A percentile compares a stretch with the other conserved stretches of the same genome.
phyloP scores from a whole-genome alignment of 148 eudicot species.

The Fallopia convolvulus region DNA sequence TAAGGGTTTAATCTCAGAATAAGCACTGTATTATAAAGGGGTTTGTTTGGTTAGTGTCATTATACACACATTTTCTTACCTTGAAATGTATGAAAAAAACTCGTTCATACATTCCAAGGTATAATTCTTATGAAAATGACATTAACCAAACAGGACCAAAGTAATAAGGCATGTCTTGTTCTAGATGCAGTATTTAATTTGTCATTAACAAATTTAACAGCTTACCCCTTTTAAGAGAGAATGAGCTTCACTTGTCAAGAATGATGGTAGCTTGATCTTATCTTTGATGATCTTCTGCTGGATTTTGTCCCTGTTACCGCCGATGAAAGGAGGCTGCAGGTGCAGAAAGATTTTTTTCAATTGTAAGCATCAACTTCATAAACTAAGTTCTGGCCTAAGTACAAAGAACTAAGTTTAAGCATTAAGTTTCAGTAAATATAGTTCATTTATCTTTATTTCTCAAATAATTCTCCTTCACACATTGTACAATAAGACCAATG shows the following conservation, averaged over 20 bases:
- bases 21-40: neutral
- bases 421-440: neutral
- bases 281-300: slow-evolving; percentile 82
- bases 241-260: slow-evolving; percentile 79
- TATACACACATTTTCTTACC: too few relatives aligned
- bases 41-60: too few relatives aligned
- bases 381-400: neutral
- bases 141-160: too few relatives aligned
- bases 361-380: neutral
- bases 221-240: slow-evolving; percentile 79
- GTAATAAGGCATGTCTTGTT: neutral
- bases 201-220: neutral
- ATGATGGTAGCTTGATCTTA: slow-evolving; percentile 73
- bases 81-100: too few relatives aligned
- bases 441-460: neutral
- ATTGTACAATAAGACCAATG: neutral
- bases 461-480: neutral
- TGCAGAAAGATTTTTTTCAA: slow-evolving; percentile 9
- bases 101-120: too few relatives aligned
- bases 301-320: slow-evolving; percentile 62
- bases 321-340: slow-evolving; percentile 79
- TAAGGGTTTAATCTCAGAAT: neutral
- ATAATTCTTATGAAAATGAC: too few relatives aligned
- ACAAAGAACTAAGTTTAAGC: neutral
- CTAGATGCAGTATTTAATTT: neutral